A percentile compares a stretch with the other conserved stretches of the same genome.
Conservation (phyloP, 768 basidiomycete genomes). For the Lepiota venenata region DNA sequence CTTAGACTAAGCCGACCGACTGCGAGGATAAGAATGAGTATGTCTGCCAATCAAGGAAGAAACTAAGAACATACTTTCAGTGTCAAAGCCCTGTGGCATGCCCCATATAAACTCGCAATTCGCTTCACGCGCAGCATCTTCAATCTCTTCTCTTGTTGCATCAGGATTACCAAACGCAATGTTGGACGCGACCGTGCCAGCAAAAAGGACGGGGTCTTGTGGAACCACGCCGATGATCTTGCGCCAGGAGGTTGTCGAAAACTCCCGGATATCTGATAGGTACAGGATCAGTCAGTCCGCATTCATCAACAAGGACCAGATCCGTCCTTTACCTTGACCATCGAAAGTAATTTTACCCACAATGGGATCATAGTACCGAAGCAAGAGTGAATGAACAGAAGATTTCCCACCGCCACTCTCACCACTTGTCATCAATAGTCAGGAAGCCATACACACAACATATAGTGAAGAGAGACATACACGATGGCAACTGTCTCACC, state of each 20-base stretch:
- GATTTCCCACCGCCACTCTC: conserved; percentile 95
- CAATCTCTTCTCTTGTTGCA: conserved; percentile 80
- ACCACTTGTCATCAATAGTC: conserved; percentile 50
- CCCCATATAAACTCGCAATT: conserved; percentile 97
- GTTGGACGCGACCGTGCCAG: conserved; percentile 92
- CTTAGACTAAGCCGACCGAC: conserved; percentile 69
- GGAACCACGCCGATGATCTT: conserved; percentile 90
- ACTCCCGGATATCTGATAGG: conserved; percentile 76
- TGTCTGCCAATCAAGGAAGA: not conserved
- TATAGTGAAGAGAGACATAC: conserved; percentile 45
- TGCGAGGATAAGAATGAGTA: conserved; percentile 21
- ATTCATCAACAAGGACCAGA: not conserved
- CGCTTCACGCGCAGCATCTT: conserved; percentile 83
- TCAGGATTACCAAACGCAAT: conserved; percentile 83
- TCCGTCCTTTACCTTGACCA: conserved; percentile 61
- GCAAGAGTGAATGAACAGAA: conserved; percentile 80
- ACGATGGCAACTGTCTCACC: conserved; percentile 92
- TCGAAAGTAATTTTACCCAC: conserved; percentile 81
- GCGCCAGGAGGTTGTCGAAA: conserved; percentile 85
- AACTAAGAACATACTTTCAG: conserved; percentile 60
- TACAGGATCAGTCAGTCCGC: not conserved
- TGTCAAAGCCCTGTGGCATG: conserved; percentile 92
- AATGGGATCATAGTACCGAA: conserved; percentile 90
- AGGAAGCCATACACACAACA: not conserved
- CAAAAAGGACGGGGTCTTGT: conserved; percentile 90